phyloP scores from a whole-genome alignment of 2,329 filamentous ascomycete genomes.

The Thermoascus crustaceus region DNA sequence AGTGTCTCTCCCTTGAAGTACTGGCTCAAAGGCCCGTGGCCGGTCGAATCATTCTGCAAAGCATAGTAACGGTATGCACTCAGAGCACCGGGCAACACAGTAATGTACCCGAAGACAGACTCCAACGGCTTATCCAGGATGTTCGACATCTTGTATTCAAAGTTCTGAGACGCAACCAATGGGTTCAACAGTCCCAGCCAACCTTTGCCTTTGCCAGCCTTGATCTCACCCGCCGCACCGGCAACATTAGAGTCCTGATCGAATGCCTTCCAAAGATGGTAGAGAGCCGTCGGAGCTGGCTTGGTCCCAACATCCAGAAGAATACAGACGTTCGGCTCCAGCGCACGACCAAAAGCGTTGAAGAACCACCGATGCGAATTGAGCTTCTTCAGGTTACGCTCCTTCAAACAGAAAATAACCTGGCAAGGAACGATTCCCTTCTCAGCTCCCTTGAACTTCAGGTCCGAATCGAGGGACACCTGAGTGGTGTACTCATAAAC shows the following conservation, averaged over 20 bases:
- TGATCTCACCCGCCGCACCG: slow-evolving; percentile 94
- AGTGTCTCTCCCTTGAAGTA: slow-evolving; percentile 99
- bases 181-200: slow-evolving; percentile 83
- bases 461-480: slow-evolving; percentile 85
- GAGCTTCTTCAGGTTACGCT: slow-evolving; percentile 94
- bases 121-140: slow-evolving; percentile 96
- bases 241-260: slow-evolving; percentile 96
- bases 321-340: slow-evolving; percentile 96
- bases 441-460: slow-evolving; percentile 98
- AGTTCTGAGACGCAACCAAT: slow-evolving; percentile 93
- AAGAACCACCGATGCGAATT: slow-evolving; percentile 99
- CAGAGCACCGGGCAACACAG: slow-evolving; percentile 86
- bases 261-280: slow-evolving; percentile 98
- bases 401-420: slow-evolving; percentile 97
- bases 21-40: slow-evolving; percentile 88
- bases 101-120: slow-evolving; percentile 97
- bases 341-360: slow-evolving; percentile 86
- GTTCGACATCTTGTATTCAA: slow-evolving; percentile 99
- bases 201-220: slow-evolving; percentile 78
- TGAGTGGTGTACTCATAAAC: slow-evolving; percentile 99
- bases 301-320: slow-evolving; percentile 93
- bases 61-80: slow-evolving; percentile 95
- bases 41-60: slow-evolving; percentile 91
- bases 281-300: slow-evolving; percentile 81
- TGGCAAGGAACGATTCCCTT: slow-evolving; percentile 98